These are phyloP conservation scores for Meira miltonrushii DNA, from an alignment of 1,284 basidiomycete genomes.

Conservation along the genomic window DNA sequence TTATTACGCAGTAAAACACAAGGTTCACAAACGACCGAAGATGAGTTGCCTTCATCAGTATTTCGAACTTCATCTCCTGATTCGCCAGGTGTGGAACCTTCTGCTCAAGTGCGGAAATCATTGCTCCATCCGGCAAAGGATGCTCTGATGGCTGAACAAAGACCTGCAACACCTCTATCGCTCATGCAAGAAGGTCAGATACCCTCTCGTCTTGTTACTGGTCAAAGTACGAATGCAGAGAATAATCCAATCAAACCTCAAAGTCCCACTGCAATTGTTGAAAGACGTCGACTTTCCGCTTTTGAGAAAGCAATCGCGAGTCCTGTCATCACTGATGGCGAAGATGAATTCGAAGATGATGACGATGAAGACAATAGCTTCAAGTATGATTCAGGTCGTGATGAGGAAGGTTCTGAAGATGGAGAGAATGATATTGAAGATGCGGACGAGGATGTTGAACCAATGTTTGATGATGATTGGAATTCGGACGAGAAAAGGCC, in stretches of 20 bases:
- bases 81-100: too few species aligned
- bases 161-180: slow-evolving; percentile 6
- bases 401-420: neutral
- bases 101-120: too few species aligned
- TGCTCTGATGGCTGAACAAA: neutral
- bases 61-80: neutral
- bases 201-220: too few species aligned
- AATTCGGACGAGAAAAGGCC: neutral
- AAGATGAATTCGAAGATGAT: neutral
- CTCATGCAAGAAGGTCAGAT: neutral
- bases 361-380: slow-evolving; percentile 13
- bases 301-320: too few species aligned
- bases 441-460: slow-evolving; percentile 6
- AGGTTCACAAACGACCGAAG: neutral
- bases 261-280: too few species aligned
- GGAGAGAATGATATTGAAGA: slow-evolving; percentile 10
- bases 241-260: too few species aligned
- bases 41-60: neutral
- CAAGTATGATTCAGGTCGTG: slow-evolving; percentile 12
- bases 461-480: slow-evolving; percentile 10
- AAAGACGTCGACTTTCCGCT: too few species aligned
- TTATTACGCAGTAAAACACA: neutral
- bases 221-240: too few species aligned
- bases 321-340: too few species aligned
- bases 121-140: too few species aligned